Percentiles rank a stretch among this genome's conserved stretches.
Conservation (phyloP, 176 grass and related monocot genomes). For the Oropetium thomaeum region DNA sequence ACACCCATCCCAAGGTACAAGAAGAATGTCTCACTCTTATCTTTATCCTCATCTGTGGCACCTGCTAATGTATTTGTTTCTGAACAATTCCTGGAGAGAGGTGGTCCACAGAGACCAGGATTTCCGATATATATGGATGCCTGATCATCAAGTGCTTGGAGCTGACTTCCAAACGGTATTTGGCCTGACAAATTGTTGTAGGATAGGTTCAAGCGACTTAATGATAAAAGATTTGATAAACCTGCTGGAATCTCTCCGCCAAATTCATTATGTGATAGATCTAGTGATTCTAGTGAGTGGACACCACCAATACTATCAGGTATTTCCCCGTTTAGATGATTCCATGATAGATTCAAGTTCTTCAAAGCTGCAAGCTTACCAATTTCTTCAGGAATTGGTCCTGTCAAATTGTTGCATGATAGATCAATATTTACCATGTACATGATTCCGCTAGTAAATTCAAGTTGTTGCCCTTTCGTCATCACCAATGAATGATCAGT, state of each 20-base stretch:
- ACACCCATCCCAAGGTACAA: conserved; percentile 14
- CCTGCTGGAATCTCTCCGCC: not conserved
- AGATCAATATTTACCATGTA: not conserved
- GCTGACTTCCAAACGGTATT: conserved; percentile 13
- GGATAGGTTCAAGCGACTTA: not conserved
- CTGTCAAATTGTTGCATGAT: not conserved
- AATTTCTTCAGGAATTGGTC: not conserved
- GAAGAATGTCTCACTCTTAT: not conserved
- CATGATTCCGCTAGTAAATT: not conserved
- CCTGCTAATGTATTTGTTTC: too few species aligned
- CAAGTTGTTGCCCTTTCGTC: conserved; percentile 24
- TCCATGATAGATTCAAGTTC: conserved; percentile 25
- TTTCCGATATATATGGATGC: conserved; percentile 20
- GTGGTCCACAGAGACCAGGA: conserved; percentile 23
- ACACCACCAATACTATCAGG: not conserved
- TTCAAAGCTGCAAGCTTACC: not conserved
- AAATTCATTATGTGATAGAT: conserved; percentile 11
- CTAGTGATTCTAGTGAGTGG: not conserved
- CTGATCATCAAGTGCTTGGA: not conserved
- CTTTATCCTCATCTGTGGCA: too few species aligned
- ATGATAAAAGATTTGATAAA: not conserved
- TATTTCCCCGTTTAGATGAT: conserved; percentile 8
- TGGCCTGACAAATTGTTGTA: not conserved
- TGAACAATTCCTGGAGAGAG: not conserved
- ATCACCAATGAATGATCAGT: not conserved